Evolutionary conservation across 306 rosid species (phyloP), one percentile per base, ranked within the genome.

Genomic region (Fagus sylvatica): DNA sequence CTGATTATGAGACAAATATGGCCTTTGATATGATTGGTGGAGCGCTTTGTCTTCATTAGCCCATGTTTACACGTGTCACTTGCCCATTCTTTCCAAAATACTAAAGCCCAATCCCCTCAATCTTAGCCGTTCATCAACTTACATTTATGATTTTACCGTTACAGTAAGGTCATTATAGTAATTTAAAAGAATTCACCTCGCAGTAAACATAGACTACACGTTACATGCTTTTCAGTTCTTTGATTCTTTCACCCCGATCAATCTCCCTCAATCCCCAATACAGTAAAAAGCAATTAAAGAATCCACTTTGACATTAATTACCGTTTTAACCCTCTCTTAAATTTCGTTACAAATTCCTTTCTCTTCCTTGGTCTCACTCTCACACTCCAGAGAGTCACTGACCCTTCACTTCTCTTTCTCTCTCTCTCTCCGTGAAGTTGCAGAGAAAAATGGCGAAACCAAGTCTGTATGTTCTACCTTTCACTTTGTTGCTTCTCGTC

Each of bases 381-480:
- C 43, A 22, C 60, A 34, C 43, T 17, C 32, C 32, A 59, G 60
- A 5, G 15, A 46, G 4, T 46, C 51, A 46, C 51, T 48, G 13
- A 39, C 49, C 17, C 46, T 17, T 70, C 42, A 46, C 6, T 15
- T 2, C 41, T 41, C 11, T 69, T 43, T 16, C 69, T n/a, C 37
- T 42, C 42, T 34, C 73, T 66, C 34, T 59, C 33, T 74, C 86
- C 72, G 66, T 57, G 19, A 68, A 28, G 53, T 77, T 43, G 75
- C 86, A 71, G 83, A 74, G 81, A 55, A 64, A 83, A 77, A 93
- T 93, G 98, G 90, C 79, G 82, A 69, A 69, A 34, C 15, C 67
- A 39, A 62, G 77, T 32, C 51, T 7, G 59, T 57, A 51, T 79
- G 49, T 80, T 69, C 6, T 64, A 2, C 57, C 33, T 6, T 33